These are phyloP conservation scores for Calonectria pseudoturangicola DNA, from an alignment of 2,329 filamentous ascomycete genomes.

Conservation along the genomic window DNA sequence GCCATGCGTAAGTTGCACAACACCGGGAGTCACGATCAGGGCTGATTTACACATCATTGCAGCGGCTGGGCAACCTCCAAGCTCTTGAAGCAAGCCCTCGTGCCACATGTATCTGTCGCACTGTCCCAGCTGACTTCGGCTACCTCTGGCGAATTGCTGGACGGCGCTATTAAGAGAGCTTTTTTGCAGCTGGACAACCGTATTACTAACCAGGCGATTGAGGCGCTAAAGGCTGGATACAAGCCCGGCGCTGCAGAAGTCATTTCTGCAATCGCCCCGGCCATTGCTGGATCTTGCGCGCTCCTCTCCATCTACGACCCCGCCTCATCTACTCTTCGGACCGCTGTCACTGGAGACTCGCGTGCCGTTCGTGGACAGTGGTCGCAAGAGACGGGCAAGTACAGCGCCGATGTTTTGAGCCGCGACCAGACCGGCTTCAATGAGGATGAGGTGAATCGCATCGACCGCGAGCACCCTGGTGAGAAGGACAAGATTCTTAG, in stretches of 20 bases:
- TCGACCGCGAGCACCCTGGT: conserved; percentile 76
- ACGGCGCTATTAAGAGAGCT: conserved; percentile 72
- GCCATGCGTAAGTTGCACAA: conserved; percentile 64
- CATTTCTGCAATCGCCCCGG: conserved; percentile 59
- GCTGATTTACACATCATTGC: conserved; percentile 32
- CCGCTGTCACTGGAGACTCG: conserved; percentile 81
- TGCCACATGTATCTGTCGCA: conserved; percentile 64
- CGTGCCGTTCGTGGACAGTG: conserved; percentile 76
- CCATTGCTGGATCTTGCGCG: conserved; percentile 75
- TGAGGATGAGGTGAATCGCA: conserved; percentile 71
- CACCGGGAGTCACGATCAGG: too few relatives aligned
- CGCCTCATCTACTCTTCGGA: conserved; percentile 69
- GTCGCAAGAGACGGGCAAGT: conserved; percentile 64
- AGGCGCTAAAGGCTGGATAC: conserved; percentile 55
- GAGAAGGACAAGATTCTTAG: conserved; percentile 73
- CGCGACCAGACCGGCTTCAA: conserved; percentile 81
- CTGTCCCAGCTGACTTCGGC: conserved; percentile 56
- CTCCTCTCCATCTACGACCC: conserved; percentile 78
- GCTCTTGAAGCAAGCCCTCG: conserved; percentile 63
- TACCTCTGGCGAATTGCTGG: conserved; percentile 67
- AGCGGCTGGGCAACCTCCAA: conserved; percentile 65
- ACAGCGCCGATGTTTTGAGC: conserved; percentile 73
- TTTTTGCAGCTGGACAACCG: conserved; percentile 76
- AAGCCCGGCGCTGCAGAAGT: conserved; percentile 55
- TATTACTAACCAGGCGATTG: conserved; percentile 65